phyloP scores from a whole-genome alignment of 352 stramenopile genomes.

The Globisporangium emineosum region DNA sequence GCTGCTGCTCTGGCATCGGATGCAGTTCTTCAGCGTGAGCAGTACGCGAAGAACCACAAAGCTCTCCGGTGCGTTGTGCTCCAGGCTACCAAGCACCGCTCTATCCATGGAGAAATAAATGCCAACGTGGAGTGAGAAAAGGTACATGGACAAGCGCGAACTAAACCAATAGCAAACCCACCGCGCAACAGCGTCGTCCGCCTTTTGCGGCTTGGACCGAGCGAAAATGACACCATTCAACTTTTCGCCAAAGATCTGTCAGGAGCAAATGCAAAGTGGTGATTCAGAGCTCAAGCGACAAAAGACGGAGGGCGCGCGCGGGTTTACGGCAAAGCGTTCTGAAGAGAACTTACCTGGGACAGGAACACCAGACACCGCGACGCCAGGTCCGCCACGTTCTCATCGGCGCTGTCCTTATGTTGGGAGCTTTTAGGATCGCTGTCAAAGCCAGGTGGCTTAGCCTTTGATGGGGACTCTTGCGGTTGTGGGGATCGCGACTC shows the following conservation, averaged over 20 bases:
- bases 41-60: slow-evolving; percentile 43
- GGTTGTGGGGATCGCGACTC: slow-evolving; percentile 12
- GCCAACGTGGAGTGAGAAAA: neutral
- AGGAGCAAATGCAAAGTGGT: neutral
- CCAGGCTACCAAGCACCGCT: slow-evolving; percentile 26
- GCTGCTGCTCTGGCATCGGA: slow-evolving; percentile 42
- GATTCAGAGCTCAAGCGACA: neutral
- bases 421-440: neutral
- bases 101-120: slow-evolving; percentile 10
- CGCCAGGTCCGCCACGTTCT: slow-evolving; percentile 33
- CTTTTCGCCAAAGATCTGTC: slow-evolving; percentile 54
- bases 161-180: slow-evolving; percentile 12
- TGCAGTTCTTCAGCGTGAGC: slow-evolving; percentile 55
- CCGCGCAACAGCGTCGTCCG: slow-evolving; percentile 22
- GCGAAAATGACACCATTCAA: slow-evolving; percentile 55
- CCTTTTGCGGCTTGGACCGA: slow-evolving; percentile 11
- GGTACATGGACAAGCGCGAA: neutral
- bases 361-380: slow-evolving; percentile 59
- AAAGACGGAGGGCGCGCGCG: neutral
- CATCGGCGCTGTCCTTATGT: slow-evolving; percentile 11
- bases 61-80: slow-evolving; percentile 17
- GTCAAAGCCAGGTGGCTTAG: neutral
- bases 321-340: neutral
- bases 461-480: slow-evolving; percentile 10
- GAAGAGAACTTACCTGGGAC: slow-evolving; percentile 42